Evolutionary conservation across 1,284 basidiomycete species (phyloP).

Genomic region (Cutaneotrichosporon mucoides): DNA sequence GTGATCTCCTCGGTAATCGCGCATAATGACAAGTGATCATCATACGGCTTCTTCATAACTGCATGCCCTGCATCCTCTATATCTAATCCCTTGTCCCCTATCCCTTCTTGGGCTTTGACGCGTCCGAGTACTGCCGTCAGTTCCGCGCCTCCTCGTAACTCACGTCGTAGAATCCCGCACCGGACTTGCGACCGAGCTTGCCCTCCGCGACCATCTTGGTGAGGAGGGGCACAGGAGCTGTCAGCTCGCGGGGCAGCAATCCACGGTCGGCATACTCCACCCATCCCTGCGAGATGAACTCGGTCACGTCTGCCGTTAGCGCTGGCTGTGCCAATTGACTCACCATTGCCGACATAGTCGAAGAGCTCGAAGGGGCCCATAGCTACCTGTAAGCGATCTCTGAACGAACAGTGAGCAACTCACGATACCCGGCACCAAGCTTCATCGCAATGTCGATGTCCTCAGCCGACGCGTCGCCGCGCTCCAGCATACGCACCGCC

Average conservation of each 20-base stretch:
- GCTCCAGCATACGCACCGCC: constrained; percentile 57
- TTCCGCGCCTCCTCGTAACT: background rate
- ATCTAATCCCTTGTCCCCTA: no score
- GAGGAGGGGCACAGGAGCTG: constrained; percentile 49
- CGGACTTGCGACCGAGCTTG: constrained; percentile 55
- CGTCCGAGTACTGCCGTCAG: constrained; percentile 7
- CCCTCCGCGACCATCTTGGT: constrained; percentile 55
- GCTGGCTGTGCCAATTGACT: no score
- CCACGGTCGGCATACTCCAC: constrained; percentile 50
- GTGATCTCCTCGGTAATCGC: no score
- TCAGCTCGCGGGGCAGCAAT: constrained; percentile 50
- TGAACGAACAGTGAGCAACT: no score
- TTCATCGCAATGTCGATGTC: constrained; percentile 60
- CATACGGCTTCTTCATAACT: no score
- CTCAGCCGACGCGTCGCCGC: constrained; percentile 56
- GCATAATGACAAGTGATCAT: no score
- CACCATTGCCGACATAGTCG: constrained; percentile 56
- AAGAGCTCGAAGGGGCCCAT: constrained; percentile 56
- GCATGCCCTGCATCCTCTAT: no score
- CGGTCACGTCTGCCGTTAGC: constrained; percentile 39
- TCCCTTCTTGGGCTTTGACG: constrained; percentile 4
- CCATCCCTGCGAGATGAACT: constrained; percentile 55
- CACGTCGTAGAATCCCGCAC: constrained; percentile 48
- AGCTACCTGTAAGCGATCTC: constrained; percentile 21
- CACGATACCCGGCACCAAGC: constrained; percentile 55